These are phyloP conservation scores for Aschersonia sp. DNA, from an alignment of 2,329 filamentous ascomycete genomes.

Conservation along the genomic window DNA sequence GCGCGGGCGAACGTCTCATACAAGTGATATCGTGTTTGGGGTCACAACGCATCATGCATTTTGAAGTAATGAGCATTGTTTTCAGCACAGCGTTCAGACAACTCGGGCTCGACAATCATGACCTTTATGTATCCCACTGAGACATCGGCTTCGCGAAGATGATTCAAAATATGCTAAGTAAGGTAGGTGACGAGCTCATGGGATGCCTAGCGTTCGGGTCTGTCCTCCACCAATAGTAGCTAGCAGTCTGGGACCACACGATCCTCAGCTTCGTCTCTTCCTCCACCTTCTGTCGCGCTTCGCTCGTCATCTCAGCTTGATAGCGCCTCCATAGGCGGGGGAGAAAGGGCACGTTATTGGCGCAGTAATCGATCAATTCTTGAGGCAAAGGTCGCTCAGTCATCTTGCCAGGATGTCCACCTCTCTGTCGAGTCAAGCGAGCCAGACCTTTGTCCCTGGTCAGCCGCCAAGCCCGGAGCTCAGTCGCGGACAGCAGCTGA, in stretches of 20 bases:
- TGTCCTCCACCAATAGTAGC: not conserved
- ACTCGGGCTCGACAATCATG: no score
- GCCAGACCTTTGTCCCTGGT: not conserved
- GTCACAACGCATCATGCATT: no score
- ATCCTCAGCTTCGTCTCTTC: not conserved
- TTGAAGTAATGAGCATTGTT: no score
- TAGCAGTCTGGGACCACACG: not conserved
- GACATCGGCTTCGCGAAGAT: no score
- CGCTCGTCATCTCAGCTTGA: not conserved
- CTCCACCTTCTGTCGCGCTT: not conserved
- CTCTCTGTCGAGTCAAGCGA: not conserved
- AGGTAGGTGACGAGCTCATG: no score
- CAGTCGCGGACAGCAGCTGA: not conserved
- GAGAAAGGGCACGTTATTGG: not conserved
- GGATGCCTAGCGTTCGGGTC: no score
- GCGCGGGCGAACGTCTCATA: no score
- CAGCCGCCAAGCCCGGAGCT: not conserved
- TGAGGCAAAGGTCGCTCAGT: not conserved
- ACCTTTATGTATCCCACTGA: no score
- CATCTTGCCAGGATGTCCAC: not conserved
- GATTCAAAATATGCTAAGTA: no score
- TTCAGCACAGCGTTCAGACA: no score
- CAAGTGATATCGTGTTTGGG: no score
- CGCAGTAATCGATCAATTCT: not conserved
- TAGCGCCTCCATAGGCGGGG: not conserved